Evolutionary conservation across 2,329 filamentous ascomycete genomes (phyloP).

Genomic region (Blastomyces silverae): DNA sequence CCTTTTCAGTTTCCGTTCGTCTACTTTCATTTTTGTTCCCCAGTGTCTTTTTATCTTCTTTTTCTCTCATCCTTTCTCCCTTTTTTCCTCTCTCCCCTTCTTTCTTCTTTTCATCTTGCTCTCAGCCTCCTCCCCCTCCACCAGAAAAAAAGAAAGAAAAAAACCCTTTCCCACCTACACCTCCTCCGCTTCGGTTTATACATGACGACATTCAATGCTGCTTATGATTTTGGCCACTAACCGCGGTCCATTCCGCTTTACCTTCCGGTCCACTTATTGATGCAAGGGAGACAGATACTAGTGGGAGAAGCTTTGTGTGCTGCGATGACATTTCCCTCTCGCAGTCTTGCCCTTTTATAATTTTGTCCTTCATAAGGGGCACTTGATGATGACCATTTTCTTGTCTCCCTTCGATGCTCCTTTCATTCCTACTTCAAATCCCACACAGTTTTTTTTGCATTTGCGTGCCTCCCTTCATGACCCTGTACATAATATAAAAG

Average conservation of each 20-base stretch:
- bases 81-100: slow-evolving; percentile 22
- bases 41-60: not conserved
- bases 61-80: slow-evolving; percentile 16
- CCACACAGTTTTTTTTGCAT: not conserved
- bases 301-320: not conserved
- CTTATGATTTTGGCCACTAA: not conserved
- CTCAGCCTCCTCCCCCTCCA: too few relatives aligned
- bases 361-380: not conserved
- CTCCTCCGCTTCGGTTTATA: not conserved
- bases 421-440: not conserved
- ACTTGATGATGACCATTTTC: not conserved
- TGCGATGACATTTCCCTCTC: not conserved
- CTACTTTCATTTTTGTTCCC: too few relatives aligned
- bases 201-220: not conserved
- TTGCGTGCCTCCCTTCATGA: not conserved
- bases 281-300: not conserved
- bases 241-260: not conserved
- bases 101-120: not conserved
- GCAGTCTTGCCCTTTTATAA: not conserved
- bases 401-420: not conserved
- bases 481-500: slow-evolving; percentile 6
- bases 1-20: not conserved
- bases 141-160: too few relatives aligned
- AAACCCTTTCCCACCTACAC: not conserved
- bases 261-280: not conserved